Base-by-base conservation (phyloP, 2,329 filamentous ascomycete species). In the Stagonosporopsis chrysanthemi region DNA sequence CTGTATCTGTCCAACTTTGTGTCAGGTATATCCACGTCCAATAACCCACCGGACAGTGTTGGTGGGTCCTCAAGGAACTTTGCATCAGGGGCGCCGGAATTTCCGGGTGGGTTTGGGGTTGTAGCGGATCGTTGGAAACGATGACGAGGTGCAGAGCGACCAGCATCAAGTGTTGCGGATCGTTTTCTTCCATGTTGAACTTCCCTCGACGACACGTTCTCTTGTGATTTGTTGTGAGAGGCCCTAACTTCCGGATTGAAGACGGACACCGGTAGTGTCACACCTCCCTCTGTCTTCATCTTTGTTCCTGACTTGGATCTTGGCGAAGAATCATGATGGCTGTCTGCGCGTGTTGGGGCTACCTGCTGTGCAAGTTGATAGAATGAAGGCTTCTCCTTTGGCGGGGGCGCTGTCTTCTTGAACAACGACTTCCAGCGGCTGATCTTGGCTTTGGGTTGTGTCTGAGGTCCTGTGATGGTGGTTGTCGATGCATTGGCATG, bases 1-100 rank as follows among this genome's bases (percentile, higher is more conserved):
- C 92, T 97, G 67, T 97, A 98, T 45, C 94, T 83, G 73, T 97
- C 94, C 83, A 98, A 82, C 61, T 89, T 86, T 52, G 90, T 83
- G 46, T 85, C 84, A 0, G 94, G 93, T 55, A 97, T 95, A 49
- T 93, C 86, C 15, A 97, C 84, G 66, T 92, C 83, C 19, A 97
- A 79, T 36, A 78, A 67, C 2, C 56, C 50, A 36, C 47, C 52
- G n/a, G 39, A 45, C 28, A 14, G 33, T 26, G n/a, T 6, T 39
- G 45, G 45, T 28, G 38, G 43, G 23, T n/a, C 51, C 23, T 42
- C 43, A 17, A 54, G 12, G 17, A 31, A 54, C 2, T 42, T 47
- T 29, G 29, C 36, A 6, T 31, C 29, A 24, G 38, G 23, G 35
- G 15, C n/a, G 2, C n/a, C 46, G 22, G 46, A 29, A 14, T 22